Evolutionary conservation across 2,329 filamentous ascomycete genomes (phyloP).

Genomic region (Ophiostoma novo-ulmi): DNA sequence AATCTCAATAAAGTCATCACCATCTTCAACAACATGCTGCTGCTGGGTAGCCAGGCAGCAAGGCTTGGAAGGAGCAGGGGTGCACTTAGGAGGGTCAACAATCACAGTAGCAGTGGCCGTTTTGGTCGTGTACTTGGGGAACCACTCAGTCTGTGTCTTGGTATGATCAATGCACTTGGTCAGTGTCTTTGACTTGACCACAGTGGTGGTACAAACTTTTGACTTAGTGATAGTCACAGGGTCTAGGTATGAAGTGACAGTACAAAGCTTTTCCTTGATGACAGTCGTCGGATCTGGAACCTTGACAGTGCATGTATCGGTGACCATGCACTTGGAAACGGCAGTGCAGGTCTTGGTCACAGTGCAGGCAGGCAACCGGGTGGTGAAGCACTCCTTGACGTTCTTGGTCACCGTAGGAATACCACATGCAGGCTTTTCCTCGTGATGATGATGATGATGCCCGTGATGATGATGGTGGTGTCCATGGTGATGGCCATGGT

Average conservation of each 20-base stretch:
- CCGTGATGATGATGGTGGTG: slow-evolving; percentile 6
- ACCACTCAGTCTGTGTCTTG: slow-evolving; percentile 22
- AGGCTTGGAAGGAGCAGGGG: slow-evolving; percentile 5
- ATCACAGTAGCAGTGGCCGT: slow-evolving; percentile 19
- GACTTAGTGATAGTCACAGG: slow-evolving; percentile 14
- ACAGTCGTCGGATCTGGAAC: slow-evolving; percentile 20
- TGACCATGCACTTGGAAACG: slow-evolving; percentile 14
- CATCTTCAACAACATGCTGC: slow-evolving; percentile 19
- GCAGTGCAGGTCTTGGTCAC: slow-evolving; percentile 18
- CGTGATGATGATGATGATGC: neutral
- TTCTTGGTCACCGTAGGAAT: neutral
- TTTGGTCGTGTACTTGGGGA: slow-evolving; percentile 20
- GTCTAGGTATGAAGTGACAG: neutral
- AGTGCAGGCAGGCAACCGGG: neutral
- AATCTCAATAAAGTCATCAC: slow-evolving; percentile 18
- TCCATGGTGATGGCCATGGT: neutral
- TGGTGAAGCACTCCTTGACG: neutral
- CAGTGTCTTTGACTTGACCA: slow-evolving; percentile 20
- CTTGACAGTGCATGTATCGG: slow-evolving; percentile 15
- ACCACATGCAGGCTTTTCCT: slow-evolving; percentile 9
- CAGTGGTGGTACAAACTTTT: slow-evolving; percentile 15
- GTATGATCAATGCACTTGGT: slow-evolving; percentile 23
- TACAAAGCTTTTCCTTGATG: slow-evolving; percentile 5
- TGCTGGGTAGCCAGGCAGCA: slow-evolving; percentile 16
- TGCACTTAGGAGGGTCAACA: neutral